Percentiles rank a stretch among this genome's conserved stretches.
These are phyloP conservation scores for Backusella tarrabulga DNA, from an alignment of 192 early-diverging fungal species.

Conservation along the genomic window DNA sequence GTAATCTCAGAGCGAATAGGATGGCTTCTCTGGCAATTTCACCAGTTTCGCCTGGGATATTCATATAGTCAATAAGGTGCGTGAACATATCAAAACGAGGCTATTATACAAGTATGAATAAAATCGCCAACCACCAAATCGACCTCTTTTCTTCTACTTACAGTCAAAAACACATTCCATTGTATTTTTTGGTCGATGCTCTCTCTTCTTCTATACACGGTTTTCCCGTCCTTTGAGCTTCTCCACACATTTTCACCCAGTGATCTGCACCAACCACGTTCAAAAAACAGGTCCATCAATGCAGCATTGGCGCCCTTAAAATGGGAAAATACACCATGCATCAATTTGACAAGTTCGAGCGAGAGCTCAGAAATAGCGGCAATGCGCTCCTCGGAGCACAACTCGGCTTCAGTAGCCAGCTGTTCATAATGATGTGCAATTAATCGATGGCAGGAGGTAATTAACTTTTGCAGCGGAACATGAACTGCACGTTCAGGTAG, in stretches of 20 bases:
- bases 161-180: conserved; percentile 36
- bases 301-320: conserved; percentile 41
- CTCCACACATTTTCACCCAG: conserved; percentile 42
- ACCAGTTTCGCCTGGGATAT: conserved; percentile 41
- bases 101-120: conserved; percentile 15
- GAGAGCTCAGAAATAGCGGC: conserved; percentile 36
- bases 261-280: conserved; percentile 39
- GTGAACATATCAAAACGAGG: conserved; percentile 43
- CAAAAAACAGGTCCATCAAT: conserved; percentile 41
- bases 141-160: background rate
- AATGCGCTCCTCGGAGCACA: conserved; percentile 30
- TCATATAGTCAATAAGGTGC: conserved; percentile 38
- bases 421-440: conserved; percentile 39
- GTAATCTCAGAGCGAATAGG: conserved; percentile 35
- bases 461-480: conserved; percentile 38
- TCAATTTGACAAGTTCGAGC: conserved; percentile 38
- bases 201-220: conserved; percentile 28
- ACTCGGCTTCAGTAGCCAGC: conserved; percentile 20
- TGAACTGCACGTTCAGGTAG: conserved; percentile 40
- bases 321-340: conserved; percentile 39
- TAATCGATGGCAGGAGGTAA: conserved; percentile 36
- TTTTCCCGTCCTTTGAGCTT: conserved; percentile 31
- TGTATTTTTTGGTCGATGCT: conserved; percentile 35
- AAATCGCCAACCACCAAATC: background rate
- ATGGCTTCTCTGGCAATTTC: conserved; percentile 41